Evolutionary conservation across 345 rosid species (phyloP).

Genomic region (Physaria fendleri): DNA sequence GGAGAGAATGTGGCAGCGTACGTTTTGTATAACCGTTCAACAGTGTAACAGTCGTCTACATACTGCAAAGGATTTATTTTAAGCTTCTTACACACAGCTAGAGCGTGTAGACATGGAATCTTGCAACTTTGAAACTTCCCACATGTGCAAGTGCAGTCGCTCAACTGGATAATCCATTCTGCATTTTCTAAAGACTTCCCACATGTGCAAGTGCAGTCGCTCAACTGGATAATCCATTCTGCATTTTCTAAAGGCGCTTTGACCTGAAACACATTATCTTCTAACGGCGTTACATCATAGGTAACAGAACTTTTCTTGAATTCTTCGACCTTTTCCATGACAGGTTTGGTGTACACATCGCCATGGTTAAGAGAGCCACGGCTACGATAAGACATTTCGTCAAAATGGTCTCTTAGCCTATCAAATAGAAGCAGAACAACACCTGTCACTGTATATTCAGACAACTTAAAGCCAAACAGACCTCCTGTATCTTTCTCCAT

Average conservation of each 20-base stretch:
- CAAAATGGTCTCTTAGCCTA: neutral
- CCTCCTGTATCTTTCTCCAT: neutral
- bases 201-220: no score
- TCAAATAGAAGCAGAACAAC: neutral
- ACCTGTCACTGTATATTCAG: neutral
- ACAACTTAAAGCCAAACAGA: neutral
- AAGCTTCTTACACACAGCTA: no score
- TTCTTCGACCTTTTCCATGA: neutral
- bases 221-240: no score
- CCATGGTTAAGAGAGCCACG: neutral
- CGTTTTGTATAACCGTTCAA: no score
- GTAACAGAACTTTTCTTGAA: neutral
- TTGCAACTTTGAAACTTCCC: no score
- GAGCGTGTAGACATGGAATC: no score
- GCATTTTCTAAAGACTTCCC: no score
- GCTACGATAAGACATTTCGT: neutral
- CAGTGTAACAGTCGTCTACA: no score
- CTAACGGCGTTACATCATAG: neutral
- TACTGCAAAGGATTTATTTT: no score
- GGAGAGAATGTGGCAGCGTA: no score
- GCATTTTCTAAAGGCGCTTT: neutral
- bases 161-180: neutral
- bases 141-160: no score
- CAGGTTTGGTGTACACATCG: neutral
- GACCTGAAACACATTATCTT: neutral